Evolutionary conservation across 225 moss, liverwort and hornwort genomes (phyloP), one percentile per base, ranked within the genome.

Genomic region (Physcomitrium patens): DNA sequence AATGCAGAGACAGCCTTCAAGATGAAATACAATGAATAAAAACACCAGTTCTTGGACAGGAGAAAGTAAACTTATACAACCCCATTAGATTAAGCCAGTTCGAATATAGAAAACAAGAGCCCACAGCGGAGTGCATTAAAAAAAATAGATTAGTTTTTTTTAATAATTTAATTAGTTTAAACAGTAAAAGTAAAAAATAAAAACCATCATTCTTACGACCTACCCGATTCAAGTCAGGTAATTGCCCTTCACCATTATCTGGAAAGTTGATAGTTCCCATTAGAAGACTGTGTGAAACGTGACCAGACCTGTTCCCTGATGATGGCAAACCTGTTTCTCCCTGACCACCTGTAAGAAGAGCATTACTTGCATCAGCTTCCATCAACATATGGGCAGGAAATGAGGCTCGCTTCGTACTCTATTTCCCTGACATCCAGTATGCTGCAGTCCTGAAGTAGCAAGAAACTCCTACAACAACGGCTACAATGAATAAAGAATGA

Each of bases 181-280:
- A 7, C 31, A 37, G 31, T 37, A 37, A 7, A 37, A 37, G 7
- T 37, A 37, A 37, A 37, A n/a, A 37, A 37, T 37, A 37, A 7
- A 37, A 37, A 37, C 31, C 31, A 37, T 37, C 7, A 37, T 4
- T 37, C 31, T 37, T 37, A 7, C 31, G 0, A 67, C 72, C 66
- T 82, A 96, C 94, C 86, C 96, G 87, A 71, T 90, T 96, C 72
- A 96, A 59, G 68, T 96, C 96, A 46, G 96, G 94, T 83, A 96
- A 67, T 24, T 90, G 89, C 28, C 96, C 96, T 80, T 92, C 96
- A 24, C 83, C 89, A 66, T 81, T 85, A 67, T 97, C 97, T 2
- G 97, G 94, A 72, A 97, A 93, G 55, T 99, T 99, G 58, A 99
- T 99, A 26, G 97, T 99, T 78, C 97, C 97, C 97, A 99, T 99